Evolutionary conservation across 306 rosid species (phyloP).

Genomic region (Ormosia semicastrata): DNA sequence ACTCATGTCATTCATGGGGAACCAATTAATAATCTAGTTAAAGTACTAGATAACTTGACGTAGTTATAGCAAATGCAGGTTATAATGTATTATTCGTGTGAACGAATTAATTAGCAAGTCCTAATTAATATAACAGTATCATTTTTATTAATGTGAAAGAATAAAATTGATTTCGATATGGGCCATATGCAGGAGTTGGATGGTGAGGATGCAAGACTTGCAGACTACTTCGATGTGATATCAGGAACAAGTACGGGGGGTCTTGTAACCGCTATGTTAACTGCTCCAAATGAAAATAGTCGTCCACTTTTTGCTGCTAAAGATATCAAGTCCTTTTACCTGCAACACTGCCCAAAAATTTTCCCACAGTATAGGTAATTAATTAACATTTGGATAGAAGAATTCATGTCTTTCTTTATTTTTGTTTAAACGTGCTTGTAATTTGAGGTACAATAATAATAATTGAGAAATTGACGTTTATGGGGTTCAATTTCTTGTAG

Average conservation of each 20-base stretch:
- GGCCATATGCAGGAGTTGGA: constrained; percentile 49
- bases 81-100: neutral
- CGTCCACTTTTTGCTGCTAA: constrained; percentile 68
- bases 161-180: no score
- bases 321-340: constrained; percentile 57
- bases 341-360: constrained; percentile 49
- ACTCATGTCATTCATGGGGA: no score
- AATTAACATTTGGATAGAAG: neutral
- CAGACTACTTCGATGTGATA: constrained; percentile 74
- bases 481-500: neutral
- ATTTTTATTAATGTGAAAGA: no score
- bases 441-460: neutral
- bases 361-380: constrained; percentile 45
- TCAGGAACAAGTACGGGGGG: constrained; percentile 82
- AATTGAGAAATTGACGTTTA: neutral
- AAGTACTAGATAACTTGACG: no score
- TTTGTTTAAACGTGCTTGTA: neutral
- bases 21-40: no score
- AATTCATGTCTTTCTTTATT: neutral
- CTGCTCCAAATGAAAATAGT: constrained; percentile 49
- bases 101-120: no score
- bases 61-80: no score
- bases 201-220: constrained; percentile 65
- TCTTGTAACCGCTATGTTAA: constrained; percentile 61
- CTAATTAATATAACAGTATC: no score